phyloP scores from a whole-genome alignment of 345 rosid genomes.

The Adansonia digitata region DNA sequence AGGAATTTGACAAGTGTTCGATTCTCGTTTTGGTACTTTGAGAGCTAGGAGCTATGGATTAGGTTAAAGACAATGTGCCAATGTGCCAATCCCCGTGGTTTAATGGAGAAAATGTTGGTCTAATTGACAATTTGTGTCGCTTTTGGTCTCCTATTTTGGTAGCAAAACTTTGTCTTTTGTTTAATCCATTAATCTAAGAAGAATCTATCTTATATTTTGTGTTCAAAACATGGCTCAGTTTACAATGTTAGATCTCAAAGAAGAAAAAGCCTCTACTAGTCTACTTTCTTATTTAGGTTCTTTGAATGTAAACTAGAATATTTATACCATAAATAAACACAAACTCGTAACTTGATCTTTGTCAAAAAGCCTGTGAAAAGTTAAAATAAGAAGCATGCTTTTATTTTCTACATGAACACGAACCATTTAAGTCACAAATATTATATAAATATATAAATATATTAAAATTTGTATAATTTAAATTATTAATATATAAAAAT shows the following conservation, averaged over 20 bases:
- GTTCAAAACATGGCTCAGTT: constrained; percentile 19
- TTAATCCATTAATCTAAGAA: constrained; percentile 1
- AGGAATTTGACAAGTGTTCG: constrained; percentile 27
- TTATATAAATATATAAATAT: no score
- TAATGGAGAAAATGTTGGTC: constrained; percentile 17
- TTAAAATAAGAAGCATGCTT: no score
- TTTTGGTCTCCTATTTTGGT: constrained; percentile 38
- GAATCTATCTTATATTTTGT: constrained; percentile 14
- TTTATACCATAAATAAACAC: no score
- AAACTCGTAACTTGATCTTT: no score
- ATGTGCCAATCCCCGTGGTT: constrained; percentile 5
- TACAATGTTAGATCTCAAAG: constrained; percentile 25
- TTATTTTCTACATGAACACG: no score
- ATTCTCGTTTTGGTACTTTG: constrained; percentile 3
- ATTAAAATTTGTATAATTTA: no score
- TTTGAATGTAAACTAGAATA: background rate
- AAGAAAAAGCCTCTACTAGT: constrained; percentile 14
- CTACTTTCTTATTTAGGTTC: background rate
- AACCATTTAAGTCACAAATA: no score
- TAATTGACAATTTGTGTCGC: constrained; percentile 20
- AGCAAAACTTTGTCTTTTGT: constrained; percentile 22
- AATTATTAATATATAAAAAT: no score
- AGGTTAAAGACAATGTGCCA: constrained; percentile 10
- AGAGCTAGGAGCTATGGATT: background rate
- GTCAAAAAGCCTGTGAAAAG: no score